Conservation (phyloP, 2,329 filamentous ascomycete species). For the Phialocephala subalpina region DNA sequence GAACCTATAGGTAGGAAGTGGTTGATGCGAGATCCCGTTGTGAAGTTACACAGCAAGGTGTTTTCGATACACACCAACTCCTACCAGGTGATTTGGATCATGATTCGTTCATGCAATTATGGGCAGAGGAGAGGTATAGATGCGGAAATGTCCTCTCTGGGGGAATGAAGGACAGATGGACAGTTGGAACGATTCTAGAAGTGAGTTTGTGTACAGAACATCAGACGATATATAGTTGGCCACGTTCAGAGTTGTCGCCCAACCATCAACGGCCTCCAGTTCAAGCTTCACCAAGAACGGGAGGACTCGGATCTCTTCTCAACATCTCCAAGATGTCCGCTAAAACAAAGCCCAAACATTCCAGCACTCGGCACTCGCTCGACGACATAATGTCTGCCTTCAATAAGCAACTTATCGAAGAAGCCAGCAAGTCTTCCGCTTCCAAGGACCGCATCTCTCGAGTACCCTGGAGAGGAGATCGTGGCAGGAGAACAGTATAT, state of each 20-base stretch:
- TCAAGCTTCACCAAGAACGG: too few relatives aligned
- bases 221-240: background rate
- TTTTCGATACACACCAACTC: constrained; percentile 16
- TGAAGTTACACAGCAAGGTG: constrained; percentile 20
- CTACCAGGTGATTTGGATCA: constrained; percentile 6
- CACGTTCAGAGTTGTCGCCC: too few relatives aligned
- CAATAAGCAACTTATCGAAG: constrained; percentile 20
- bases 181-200: constrained; percentile 9
- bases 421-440: constrained; percentile 6
- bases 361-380: constrained; percentile 17
- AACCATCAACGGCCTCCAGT: too few relatives aligned
- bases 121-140: constrained; percentile 4
- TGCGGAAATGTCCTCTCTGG: constrained; percentile 4
- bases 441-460: background rate
- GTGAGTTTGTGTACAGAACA: background rate
- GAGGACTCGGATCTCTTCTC: background rate
- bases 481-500: background rate
- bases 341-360: constrained; percentile 5
- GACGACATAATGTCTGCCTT: constrained; percentile 25
- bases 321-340: constrained; percentile 1
- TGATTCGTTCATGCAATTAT: constrained; percentile 9
- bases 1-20: constrained; percentile 7
- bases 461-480: background rate
- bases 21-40: constrained; percentile 20
- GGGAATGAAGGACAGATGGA: too few relatives aligned